Evolutionary conservation across 2,329 filamentous ascomycete species (phyloP).

Genomic region (Colletotrichum simmondsii): DNA sequence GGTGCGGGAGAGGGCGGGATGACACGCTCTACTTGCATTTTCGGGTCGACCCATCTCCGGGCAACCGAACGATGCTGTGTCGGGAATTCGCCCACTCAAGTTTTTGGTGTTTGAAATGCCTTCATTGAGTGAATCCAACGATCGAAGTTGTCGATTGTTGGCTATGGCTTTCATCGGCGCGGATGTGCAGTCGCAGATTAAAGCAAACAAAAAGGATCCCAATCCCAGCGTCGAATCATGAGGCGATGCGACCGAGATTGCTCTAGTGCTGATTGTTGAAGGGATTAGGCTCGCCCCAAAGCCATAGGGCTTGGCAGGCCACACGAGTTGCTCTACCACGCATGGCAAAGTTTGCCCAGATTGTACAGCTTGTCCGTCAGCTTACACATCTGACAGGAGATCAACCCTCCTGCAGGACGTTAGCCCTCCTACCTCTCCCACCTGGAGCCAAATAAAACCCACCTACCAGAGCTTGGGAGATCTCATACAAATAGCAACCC

Average conservation of each 20-base stretch:
- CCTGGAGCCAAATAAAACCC: neutral
- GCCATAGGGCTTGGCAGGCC: constrained; percentile 16
- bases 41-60: neutral
- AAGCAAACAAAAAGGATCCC: neutral
- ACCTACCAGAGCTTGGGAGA: neutral
- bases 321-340: neutral
- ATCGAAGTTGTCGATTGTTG: neutral
- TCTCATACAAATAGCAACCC: neutral
- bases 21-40: constrained; percentile 12
- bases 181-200: neutral
- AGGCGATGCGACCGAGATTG: neutral
- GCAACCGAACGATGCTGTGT: neutral
- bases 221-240: neutral
- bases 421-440: neutral
- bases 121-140: neutral
- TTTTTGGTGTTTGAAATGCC: neutral
- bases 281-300: neutral
- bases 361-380: constrained; percentile 11
- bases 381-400: constrained; percentile 5
- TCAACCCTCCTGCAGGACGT: neutral
- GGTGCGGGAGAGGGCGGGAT: constrained; percentile 3
- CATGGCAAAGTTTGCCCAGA: neutral
- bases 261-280: constrained; percentile 9
- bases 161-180: neutral
- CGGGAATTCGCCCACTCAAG: neutral